phyloP scores from a whole-genome alignment of 768 basidiomycete genomes.

The Podaxis sp. region DNA sequence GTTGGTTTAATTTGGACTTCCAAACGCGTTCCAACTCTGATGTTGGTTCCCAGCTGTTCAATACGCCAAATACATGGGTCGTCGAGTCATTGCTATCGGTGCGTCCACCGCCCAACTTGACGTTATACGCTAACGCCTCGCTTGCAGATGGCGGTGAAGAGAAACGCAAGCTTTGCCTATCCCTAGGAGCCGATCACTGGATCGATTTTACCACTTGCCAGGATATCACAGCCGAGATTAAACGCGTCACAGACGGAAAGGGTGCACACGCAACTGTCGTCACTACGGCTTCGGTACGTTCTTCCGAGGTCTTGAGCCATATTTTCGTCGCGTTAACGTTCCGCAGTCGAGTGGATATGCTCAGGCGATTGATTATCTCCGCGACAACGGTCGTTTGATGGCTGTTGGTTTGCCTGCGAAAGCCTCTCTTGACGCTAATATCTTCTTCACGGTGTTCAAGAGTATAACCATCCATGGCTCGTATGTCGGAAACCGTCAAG shows the following conservation, averaged over 20 bases:
- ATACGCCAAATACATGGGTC: slow-evolving; percentile 76
- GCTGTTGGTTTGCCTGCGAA: slow-evolving; percentile 74
- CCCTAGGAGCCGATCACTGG: slow-evolving; percentile 72
- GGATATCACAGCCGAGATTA: slow-evolving; percentile 65
- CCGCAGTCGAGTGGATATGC: slow-evolving; percentile 36
- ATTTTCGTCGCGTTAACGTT: too few species aligned
- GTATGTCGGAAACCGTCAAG: slow-evolving; percentile 74
- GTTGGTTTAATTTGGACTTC: slow-evolving; percentile 25
- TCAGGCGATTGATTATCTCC: slow-evolving; percentile 74
- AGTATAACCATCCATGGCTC: slow-evolving; percentile 55
- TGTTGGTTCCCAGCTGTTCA: slow-evolving; percentile 55
- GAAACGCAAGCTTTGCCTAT: slow-evolving; percentile 58
- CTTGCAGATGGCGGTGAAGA: slow-evolving; percentile 66
- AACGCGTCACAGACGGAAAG: slow-evolving; percentile 56
- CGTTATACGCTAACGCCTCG: background rate
- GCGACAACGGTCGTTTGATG: slow-evolving; percentile 71
- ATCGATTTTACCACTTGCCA: slow-evolving; percentile 74
- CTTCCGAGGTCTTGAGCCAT: background rate
- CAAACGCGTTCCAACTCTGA: background rate
- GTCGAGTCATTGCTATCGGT: slow-evolving; percentile 77
- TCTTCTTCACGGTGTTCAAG: slow-evolving; percentile 74
- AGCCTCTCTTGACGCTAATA: slow-evolving; percentile 55
- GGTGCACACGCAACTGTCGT: slow-evolving; percentile 75
- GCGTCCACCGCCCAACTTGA: background rate
- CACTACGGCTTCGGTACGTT: slow-evolving; percentile 49